Conservation (phyloP, 2,329 filamentous ascomycete genomes). For the Paracamarosporium sp. region DNA sequence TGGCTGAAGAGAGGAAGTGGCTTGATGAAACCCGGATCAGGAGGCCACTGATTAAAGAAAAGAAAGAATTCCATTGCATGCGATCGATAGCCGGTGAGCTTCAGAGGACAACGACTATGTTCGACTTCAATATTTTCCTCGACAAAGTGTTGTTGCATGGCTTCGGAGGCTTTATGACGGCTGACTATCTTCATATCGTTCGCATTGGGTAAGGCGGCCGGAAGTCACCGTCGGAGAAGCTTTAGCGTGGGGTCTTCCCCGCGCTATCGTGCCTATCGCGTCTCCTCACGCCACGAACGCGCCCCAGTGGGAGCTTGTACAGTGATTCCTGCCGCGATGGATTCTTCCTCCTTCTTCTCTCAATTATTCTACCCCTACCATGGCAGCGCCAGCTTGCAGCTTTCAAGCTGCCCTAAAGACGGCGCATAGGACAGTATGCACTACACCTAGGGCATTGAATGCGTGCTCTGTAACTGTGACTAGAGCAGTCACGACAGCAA, state of each 20-base stretch:
- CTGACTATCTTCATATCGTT: too few relatives aligned
- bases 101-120: too few relatives aligned
- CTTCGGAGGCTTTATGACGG: too few relatives aligned
- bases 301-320: neutral
- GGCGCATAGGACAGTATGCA: slow-evolving; percentile 6
- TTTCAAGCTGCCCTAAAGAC: slow-evolving; percentile 6
- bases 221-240: slow-evolving; percentile 2
- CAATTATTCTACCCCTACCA: neutral
- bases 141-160: too few relatives aligned
- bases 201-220: too few relatives aligned
- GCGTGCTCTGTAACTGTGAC: neutral
- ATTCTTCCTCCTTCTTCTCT: neutral
- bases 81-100: neutral
- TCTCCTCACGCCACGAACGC: slow-evolving; percentile 11
- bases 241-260: slow-evolving; percentile 7
- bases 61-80: neutral
- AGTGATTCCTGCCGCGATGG: neutral
- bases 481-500: slow-evolving; percentile 36
- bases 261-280: slow-evolving; percentile 5
- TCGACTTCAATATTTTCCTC: too few relatives aligned
- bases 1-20: slow-evolving; percentile 61
- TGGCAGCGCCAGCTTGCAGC: slow-evolving; percentile 15
- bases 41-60: slow-evolving; percentile 43
- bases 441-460: slow-evolving; percentile 6
- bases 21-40: slow-evolving; percentile 53